These are phyloP conservation scores for Coniochaeta ligniaria DNA, from an alignment of 2,329 filamentous ascomycete genomes.

Conservation along the genomic window DNA sequence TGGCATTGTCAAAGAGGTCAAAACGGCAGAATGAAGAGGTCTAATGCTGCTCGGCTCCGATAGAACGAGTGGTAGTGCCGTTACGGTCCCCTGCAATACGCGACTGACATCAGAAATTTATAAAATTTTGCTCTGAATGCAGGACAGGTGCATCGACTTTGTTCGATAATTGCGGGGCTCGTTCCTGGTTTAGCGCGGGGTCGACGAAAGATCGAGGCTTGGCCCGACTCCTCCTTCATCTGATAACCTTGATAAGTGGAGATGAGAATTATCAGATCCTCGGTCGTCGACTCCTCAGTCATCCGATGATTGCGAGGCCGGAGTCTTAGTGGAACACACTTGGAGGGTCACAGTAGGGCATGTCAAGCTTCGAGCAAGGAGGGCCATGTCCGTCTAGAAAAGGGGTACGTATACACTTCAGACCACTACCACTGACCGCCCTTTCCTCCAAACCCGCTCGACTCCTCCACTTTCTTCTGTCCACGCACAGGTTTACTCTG, in stretches of 20 bases:
- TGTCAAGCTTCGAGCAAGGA: not conserved
- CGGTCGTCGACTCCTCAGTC: not conserved
- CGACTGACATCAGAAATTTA: not conserved
- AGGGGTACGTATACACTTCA: not conserved
- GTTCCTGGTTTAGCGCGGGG: conserved; percentile 2
- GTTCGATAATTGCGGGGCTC: not conserved
- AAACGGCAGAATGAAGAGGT: not conserved
- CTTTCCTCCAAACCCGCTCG: conserved; percentile 17
- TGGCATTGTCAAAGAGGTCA: not conserved
- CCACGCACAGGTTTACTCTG: conserved; percentile 16
- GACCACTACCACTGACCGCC: conserved; percentile 13
- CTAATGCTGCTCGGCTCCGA: not conserved
- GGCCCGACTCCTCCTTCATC: not conserved
- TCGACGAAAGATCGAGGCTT: not conserved
- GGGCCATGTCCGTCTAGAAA: not conserved
- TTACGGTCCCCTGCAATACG: not conserved
- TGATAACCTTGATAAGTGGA: not conserved
- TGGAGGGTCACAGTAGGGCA: too few relatives aligned
- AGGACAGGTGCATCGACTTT: not conserved
- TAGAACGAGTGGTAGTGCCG: not conserved
- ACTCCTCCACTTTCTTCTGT: conserved; percentile 20
- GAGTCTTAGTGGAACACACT: not conserved
- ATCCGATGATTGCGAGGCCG: not conserved
- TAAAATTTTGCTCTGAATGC: not conserved
- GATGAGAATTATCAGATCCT: not conserved